Conservation (phyloP, 306 rosid species). For the Mimosa pudica region DNA sequence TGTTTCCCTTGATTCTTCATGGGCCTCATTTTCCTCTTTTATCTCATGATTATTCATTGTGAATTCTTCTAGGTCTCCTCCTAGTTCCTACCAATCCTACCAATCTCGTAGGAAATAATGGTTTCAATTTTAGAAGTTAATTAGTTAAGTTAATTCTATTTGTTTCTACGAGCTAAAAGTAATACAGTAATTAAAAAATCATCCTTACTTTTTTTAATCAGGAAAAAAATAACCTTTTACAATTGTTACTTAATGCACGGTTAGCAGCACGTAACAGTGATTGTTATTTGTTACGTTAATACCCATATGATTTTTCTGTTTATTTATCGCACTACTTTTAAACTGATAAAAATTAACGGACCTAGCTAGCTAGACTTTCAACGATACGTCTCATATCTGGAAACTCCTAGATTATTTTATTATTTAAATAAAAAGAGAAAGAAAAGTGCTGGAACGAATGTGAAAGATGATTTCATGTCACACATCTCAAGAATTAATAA, state of each 20-base stretch:
- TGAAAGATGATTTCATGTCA: background rate
- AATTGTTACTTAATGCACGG: background rate
- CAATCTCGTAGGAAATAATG: no score
- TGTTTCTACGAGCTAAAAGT: no score
- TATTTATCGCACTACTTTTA: background rate
- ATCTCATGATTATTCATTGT: no score
- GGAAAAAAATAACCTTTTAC: no score
- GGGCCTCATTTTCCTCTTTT: no score
- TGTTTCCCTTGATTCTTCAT: no score
- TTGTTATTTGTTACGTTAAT: background rate
- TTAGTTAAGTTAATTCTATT: no score
- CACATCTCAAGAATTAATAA: background rate
- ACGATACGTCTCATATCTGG: background rate
- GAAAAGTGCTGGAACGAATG: background rate
- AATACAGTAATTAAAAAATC: no score
- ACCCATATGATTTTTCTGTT: background rate
- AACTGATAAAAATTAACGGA: background rate
- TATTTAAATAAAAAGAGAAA: background rate
- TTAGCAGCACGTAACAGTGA: background rate
- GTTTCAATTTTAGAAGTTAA: no score
- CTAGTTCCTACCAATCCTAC: no score
- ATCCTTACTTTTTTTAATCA: no score
- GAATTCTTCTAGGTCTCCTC: no score
- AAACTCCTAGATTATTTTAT: background rate
- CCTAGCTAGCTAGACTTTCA: background rate